Evolutionary conservation across 306 rosid species (phyloP).

Genomic region (Quercus gilva): DNA sequence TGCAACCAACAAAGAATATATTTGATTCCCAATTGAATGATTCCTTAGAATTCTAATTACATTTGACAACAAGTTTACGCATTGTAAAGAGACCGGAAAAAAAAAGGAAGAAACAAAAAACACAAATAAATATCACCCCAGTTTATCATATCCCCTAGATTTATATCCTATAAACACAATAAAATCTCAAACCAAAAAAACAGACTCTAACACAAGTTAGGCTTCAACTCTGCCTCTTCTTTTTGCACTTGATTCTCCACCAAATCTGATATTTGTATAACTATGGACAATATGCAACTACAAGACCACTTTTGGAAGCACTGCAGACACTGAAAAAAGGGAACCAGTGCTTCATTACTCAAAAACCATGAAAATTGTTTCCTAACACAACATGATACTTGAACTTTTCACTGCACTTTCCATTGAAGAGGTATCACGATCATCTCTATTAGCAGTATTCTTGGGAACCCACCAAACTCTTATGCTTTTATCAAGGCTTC

Average conservation of each 20-base stretch:
- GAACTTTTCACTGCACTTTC: slow-evolving; percentile 19
- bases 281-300: slow-evolving; percentile 19
- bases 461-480: slow-evolving; percentile 98
- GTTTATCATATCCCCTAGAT: slow-evolving; percentile 12
- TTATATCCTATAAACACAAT: slow-evolving; percentile 22
- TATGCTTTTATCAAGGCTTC: slow-evolving; percentile 83
- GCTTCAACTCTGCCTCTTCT: slow-evolving; percentile 22
- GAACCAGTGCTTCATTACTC: slow-evolving; percentile 31
- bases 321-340: slow-evolving; percentile 38
- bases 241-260: slow-evolving; percentile 2
- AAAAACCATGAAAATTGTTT: slow-evolving; percentile 14
- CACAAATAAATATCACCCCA: slow-evolving; percentile 35
- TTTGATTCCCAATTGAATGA: slow-evolving; percentile 39
- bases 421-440: slow-evolving; percentile 15
- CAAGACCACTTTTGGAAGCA: slow-evolving; percentile 34
- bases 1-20: slow-evolving; percentile 22
- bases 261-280: slow-evolving; percentile 9
- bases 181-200: slow-evolving; percentile 26
- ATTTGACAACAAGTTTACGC: slow-evolving; percentile 29
- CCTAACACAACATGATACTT: slow-evolving; percentile 12
- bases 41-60: slow-evolving; percentile 36
- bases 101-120: not conserved
- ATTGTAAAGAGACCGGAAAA: not conserved
- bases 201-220: slow-evolving; percentile 1
- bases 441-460: slow-evolving; percentile 20